Conservation (phyloP, 106 monocot species). For the Alisma plantagoaquatica region DNA sequence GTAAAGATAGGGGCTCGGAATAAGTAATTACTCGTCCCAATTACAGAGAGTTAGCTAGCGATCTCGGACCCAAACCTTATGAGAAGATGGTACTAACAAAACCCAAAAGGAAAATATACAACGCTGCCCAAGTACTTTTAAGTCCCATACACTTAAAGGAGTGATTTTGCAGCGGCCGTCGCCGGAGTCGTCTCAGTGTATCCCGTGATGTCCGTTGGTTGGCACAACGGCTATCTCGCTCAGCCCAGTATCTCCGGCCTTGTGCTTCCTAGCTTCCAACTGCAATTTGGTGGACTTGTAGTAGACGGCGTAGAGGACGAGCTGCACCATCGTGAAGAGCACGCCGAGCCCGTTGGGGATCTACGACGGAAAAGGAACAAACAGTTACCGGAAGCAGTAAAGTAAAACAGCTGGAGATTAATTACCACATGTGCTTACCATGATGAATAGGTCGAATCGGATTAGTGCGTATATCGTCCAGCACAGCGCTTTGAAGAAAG, state of each 20-base stretch:
- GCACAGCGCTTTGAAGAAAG: slow-evolving; percentile 5
- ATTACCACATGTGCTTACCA: neutral
- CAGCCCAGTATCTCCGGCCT: slow-evolving; percentile 1
- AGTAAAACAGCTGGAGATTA: neutral
- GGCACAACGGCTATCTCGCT: neutral
- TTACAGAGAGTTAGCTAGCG: too few species aligned
- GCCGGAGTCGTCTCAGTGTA: too few species aligned
- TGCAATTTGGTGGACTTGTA: slow-evolving; percentile 26
- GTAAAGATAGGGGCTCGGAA: too few species aligned
- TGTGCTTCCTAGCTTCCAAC: slow-evolving; percentile 13
- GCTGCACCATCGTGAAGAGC: slow-evolving; percentile 16
- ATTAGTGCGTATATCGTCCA: slow-evolving; percentile 10
- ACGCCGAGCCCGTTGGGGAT: slow-evolving; percentile 29
- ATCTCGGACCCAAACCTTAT: too few species aligned
- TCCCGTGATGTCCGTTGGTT: too few species aligned
- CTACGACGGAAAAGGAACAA: slow-evolving; percentile 1
- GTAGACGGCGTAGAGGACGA: slow-evolving; percentile 23
- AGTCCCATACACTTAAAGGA: too few species aligned
- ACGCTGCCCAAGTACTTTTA: too few species aligned
- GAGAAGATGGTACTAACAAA: too few species aligned
- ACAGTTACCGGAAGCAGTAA: neutral
- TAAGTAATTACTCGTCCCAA: too few species aligned
- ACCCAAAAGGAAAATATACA: too few species aligned
- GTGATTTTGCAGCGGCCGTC: too few species aligned
- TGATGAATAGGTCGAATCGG: slow-evolving; percentile 11